phyloP scores from a whole-genome alignment of 2,329 filamentous ascomycete species.

The Pseudogymnoascus sp. region DNA sequence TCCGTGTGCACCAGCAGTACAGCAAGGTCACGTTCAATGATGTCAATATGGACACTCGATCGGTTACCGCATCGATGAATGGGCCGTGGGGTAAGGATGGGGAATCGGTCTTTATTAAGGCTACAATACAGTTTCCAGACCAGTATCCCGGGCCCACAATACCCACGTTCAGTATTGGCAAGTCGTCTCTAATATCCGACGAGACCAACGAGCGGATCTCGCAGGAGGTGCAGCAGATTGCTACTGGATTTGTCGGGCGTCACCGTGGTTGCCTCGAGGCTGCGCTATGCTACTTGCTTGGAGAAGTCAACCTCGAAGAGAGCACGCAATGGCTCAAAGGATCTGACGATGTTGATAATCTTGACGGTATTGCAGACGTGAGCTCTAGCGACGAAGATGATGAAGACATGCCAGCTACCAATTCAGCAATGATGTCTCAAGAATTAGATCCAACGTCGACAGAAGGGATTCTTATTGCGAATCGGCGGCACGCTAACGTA shows the following conservation, averaged over 20 bases:
- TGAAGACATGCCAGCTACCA: constrained; percentile 29
- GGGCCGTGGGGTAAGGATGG: constrained; percentile 53
- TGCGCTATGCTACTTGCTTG: constrained; percentile 53
- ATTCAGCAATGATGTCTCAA: constrained; percentile 49
- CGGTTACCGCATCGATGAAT: constrained; percentile 51
- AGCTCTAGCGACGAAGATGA: constrained; percentile 82
- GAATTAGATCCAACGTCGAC: constrained; percentile 46
- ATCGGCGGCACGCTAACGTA: constrained; percentile 43
- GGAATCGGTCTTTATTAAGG: constrained; percentile 52
- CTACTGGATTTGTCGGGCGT: constrained; percentile 44
- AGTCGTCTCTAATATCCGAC: constrained; percentile 52
- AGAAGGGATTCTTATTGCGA: constrained; percentile 44
- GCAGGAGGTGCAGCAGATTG: constrained; percentile 48
- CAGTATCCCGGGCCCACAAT: constrained; percentile 49
- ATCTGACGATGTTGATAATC: constrained; percentile 50
- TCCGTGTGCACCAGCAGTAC: constrained; percentile 52
- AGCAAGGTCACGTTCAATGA: constrained; percentile 57
- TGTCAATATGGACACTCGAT: constrained; percentile 53
- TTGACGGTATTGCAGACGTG: constrained; percentile 55
- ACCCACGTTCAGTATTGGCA: constrained; percentile 52
- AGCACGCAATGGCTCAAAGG: constrained; percentile 53
- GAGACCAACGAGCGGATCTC: constrained; percentile 45
- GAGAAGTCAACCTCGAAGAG: constrained; percentile 51
- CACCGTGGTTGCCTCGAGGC: constrained; percentile 55
- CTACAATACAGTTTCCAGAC: constrained; percentile 50